Evolutionary conservation across 176 grass and related monocot species (phyloP), one percentile per base, ranked within the genome.

Genomic region (Metroxylon sagu): DNA sequence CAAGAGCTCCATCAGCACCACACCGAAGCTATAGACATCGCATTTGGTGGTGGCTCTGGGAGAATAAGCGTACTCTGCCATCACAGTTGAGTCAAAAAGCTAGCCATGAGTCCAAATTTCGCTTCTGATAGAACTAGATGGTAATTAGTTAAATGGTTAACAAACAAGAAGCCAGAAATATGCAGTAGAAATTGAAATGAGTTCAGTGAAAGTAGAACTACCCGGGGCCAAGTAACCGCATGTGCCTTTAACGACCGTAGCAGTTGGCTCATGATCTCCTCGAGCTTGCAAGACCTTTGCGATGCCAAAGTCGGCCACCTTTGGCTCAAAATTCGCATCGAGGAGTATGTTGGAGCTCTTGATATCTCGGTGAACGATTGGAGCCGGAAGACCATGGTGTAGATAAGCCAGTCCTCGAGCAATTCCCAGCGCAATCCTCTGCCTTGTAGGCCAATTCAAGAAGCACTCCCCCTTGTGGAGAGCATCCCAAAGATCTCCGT

Each of bases 301-400:
- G 26, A 96, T 87, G 64, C 92, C 92, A 68, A 96, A 96, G 69
- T 96, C 92, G 1, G 92, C 86, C 12, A 96, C 87, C 83, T 96
- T 96, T 49, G 93, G 87, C 74, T 85, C 87, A 50, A 88, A 98
- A 54, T 85, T 76, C 39, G 76, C 81, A 69, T 98, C 93, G 31
- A 98, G 88, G 19, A 98, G 93, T 61, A 98, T 82, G 85, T 98
- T 98, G 29, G 87, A 85, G 1, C 79, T 77, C 81, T 98, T 98
- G 70, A 98, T 80, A 65, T 98, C 93, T 17, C 93, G 85, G 66
- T 98, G 93, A 2, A 98, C 73, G 71, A 98, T 98, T 52, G 93
- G 67, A 59, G 76, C 71, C 12, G 79, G 16, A 67, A 91, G 78
- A 75, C 89, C 87, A 35, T 89, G 84, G 79, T 98, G 93, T 6